Conservation (phyloP, 2,329 filamentous ascomycete genomes). For the Fusarium oxysporum region DNA sequence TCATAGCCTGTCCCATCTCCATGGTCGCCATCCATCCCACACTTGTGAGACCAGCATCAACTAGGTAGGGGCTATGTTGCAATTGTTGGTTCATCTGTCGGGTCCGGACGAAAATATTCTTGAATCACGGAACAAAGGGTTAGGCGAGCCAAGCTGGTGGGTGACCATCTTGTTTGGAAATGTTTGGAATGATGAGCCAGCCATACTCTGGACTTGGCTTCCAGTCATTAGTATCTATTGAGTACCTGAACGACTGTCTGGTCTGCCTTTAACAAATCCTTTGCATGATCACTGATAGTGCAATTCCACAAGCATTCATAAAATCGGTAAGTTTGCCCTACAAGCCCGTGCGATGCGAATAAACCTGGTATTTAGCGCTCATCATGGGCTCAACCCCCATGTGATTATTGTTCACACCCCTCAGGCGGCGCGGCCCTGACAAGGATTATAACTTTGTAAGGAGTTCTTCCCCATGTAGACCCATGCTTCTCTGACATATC, state of each 20-base stretch:
- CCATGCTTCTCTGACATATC: conserved; percentile 36
- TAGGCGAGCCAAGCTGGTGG: not conserved
- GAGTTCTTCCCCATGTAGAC: conserved; percentile 32
- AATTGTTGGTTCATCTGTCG: conserved; percentile 8
- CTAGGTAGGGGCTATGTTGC: not conserved
- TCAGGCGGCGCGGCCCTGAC: conserved; percentile 14
- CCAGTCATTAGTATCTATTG: not conserved
- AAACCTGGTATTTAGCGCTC: conserved; percentile 24
- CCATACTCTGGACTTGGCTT: not conserved
- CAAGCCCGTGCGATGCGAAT: not conserved
- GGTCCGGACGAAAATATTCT: conserved; percentile 14
- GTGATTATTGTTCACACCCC: conserved; percentile 28
- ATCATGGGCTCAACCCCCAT: conserved; percentile 12
- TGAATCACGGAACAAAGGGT: conserved; percentile 1
- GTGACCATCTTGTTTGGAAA: not conserved
- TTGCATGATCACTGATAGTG: conserved; percentile 6
- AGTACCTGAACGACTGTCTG: conserved; percentile 1
- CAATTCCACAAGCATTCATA: not conserved
- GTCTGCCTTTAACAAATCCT: not conserved
- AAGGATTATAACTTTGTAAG: conserved; percentile 14
- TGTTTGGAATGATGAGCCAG: not conserved
- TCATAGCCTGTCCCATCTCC: not conserved
- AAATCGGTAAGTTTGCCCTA: not conserved
- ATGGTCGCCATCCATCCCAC: conserved; percentile 7
- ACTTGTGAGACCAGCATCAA: conserved; percentile 1